Base-by-base conservation (phyloP, 768 basidiomycete genomes). In the Lanmaoa pseudosensibilis region DNA sequence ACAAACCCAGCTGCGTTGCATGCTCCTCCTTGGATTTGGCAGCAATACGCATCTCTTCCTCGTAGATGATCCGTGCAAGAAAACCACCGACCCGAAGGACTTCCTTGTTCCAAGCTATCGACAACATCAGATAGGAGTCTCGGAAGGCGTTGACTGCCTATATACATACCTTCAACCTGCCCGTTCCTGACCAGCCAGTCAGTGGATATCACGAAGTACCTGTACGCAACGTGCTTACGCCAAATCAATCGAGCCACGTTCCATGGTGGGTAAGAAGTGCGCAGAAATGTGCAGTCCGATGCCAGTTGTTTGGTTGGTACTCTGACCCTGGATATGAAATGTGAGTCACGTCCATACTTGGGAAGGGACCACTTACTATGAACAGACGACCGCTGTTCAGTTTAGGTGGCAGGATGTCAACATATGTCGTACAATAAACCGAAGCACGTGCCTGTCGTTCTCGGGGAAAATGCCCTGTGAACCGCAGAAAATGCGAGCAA, bases 261-360 rank as follows among this genome's bases (percentile, higher is more conserved):
- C 96, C 7, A 98, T 92, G 0, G 96, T 98, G 8, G 94, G 92
- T 49, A 98, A 94, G 68, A 97, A 97, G 6, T 94, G 80, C 10
- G 89, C 86, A 3, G 92, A 78, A 54, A 89, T 72, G 52, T 87
- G 83, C 0, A 79, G 75, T 2, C 77, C 32, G 18, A 84, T 73
- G 21, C 95, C 94, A 0, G 94, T 95, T 4, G 92, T 95, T 71
- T 98, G 94, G 7, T 80, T 85, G 4, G 93, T 96, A 16, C 92
- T 84, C 71, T 94, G 93, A 16, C 92, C 92, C 89, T 91, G 30
- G 15, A 50, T 18, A 55, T 18, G 21, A 23, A 21, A 27, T 50
- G 34, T 78, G 4, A 34, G 23, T 5, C n/a, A 5, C 5, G 12
- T 34, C 21, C 27, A 32, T 4, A 19, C 13, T 38, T 11, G 15